Evolutionary conservation across 1,284 basidiomycete genomes (phyloP).

Genomic region (Marasmius oreades): DNA sequence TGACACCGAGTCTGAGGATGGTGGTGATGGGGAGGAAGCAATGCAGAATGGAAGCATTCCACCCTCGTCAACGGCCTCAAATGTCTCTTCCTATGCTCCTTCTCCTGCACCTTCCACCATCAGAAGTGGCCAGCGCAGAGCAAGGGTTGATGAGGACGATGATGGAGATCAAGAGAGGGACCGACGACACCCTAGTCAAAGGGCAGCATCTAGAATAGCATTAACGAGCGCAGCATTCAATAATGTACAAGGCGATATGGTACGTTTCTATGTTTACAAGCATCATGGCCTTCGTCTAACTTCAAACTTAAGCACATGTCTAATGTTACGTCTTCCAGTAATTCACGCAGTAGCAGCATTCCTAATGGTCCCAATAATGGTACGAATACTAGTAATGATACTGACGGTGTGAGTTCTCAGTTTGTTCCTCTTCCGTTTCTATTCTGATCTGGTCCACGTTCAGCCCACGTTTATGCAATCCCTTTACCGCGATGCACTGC

Average conservation of each 20-base stretch:
- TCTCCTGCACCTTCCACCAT: not conserved
- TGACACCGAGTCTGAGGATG: slow-evolving; percentile 2
- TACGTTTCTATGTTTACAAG: not conserved
- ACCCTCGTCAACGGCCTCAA: not conserved
- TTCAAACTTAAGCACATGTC: no score
- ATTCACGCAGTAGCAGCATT: no score
- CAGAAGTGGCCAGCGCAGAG: slow-evolving; percentile 35
- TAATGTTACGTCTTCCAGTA: no score
- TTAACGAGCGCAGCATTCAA: not conserved
- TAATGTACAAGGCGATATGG: not conserved
- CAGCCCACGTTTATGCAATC: no score
- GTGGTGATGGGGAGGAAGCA: not conserved
- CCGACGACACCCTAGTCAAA: slow-evolving; percentile 56
- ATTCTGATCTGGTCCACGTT: no score
- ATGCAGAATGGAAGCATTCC: not conserved
- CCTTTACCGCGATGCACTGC: no score
- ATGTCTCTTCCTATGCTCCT: not conserved
- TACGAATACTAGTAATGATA: no score
- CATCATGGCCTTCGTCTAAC: no score
- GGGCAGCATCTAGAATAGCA: slow-evolving; percentile 22
- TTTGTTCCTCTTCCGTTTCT: no score
- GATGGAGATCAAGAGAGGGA: slow-evolving; percentile 47
- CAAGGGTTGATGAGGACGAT: slow-evolving; percentile 50
- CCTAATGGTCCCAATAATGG: no score
- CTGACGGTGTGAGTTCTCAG: no score